Evolutionary conservation across 345 rosid genomes (phyloP), one percentile per base, ranked within the genome.

Genomic region (Moricandia moricandioides): DNA sequence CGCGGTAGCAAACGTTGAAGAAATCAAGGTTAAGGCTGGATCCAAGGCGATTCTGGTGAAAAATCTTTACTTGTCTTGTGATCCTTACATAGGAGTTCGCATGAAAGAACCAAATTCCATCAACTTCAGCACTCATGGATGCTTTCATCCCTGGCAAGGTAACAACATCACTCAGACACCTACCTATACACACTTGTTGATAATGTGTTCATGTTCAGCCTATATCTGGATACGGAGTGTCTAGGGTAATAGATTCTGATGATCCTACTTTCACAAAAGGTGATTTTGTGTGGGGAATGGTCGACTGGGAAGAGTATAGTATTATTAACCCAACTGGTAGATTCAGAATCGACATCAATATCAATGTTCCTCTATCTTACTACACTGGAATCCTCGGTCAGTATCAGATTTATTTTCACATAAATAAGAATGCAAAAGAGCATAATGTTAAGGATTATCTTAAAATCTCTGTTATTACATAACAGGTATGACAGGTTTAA

Each of bases 301-400:
- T 86, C 6, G 58, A 81, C 0, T 88, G 90, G 96, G 91, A 88
- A 72, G 88, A 88, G 80, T 84, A 87, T 43, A 76, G 79, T 76
- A 67, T 67, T 27, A 59, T 83, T 9, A 76, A 65, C 12, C 67
- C 83, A 0, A 62, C 37, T 3, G 26, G 14, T 18, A 45, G 62
- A n/a, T 76, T 69, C 65, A 85, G 84, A 64, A 84, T 90, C 59
- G 79, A 81, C 2, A 68, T 26, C 13, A 63, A 72, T 68, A 73
- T 77, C 30, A 83, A 83, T 76, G 81, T 88, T 17, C 93, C 89
- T 17, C 86, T 88, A 21, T 81, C 85, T 45, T 82, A 81, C 66
- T 86, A 86, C 65, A 79, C 83, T 26, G 87, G 89, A 75, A 69
- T 88, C 71, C 86, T 86, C 7, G 84, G 88, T 86, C 69, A 30